phyloP scores from a whole-genome alignment of 257 asterid genomes.

The Lycium barbarum region DNA sequence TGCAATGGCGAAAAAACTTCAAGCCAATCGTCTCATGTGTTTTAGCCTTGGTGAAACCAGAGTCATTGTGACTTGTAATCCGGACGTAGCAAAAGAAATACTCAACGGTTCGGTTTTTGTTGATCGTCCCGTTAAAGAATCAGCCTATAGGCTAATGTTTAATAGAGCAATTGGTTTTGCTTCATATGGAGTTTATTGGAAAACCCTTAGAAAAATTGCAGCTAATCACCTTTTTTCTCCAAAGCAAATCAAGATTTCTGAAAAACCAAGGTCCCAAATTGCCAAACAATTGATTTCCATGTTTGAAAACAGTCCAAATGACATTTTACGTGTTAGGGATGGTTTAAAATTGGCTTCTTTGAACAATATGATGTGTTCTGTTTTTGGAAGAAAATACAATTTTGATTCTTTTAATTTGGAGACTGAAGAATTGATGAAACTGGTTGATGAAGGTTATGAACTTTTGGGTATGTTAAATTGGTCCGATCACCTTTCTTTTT shows the following conservation, averaged over 20 bases:
- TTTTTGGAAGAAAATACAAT: conserved; percentile 61
- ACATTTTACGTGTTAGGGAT: conserved; percentile 58
- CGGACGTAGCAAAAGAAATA: conserved; percentile 64
- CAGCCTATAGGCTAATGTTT: conserved; percentile 81
- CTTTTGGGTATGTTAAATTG: conserved; percentile 66
- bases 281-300: conserved; percentile 50
- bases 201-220: conserved; percentile 64
- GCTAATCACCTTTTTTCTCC: conserved; percentile 74
- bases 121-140: conserved; percentile 76
- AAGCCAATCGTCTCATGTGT: conserved; percentile 74
- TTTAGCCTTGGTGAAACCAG: conserved; percentile 80
- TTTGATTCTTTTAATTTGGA: conserved; percentile 40
- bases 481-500: conserved; percentile 77
- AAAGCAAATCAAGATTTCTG: conserved; percentile 56
- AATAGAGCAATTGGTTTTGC: conserved; percentile 86
- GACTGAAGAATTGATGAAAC: conserved; percentile 46
- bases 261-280: conserved; percentile 56
- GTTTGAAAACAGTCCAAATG: neutral
- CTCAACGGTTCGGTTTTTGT: conserved; percentile 59
- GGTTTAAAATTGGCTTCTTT: conserved; percentile 69
- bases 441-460: conserved; percentile 78
- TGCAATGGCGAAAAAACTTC: conserved; percentile 51
- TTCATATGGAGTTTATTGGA: conserved; percentile 80
- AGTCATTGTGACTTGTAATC: conserved; percentile 66
- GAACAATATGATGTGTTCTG: conserved; percentile 75